Percentiles rank a stretch among this genome's conserved stretches.
Conservation (phyloP, 495 filamentous ascomycete genomes). For the Geopyxis carbonaria region DNA sequence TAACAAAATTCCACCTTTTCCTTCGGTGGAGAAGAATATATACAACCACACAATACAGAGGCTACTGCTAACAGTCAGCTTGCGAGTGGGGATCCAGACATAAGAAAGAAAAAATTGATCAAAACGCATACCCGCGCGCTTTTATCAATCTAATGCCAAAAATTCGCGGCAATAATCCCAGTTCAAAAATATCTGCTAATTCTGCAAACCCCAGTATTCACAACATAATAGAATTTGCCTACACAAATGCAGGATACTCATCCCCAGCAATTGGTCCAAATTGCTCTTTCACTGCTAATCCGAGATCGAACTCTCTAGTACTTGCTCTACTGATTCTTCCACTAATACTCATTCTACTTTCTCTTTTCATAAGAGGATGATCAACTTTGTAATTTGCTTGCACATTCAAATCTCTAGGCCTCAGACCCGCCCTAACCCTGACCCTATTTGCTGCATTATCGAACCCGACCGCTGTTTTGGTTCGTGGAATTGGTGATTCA, state of each 20-base stretch:
- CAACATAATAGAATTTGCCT: no score
- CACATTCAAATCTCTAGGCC: background rate
- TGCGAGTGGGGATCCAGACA: no score
- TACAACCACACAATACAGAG: no score
- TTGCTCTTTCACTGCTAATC: slow-evolving; percentile 2
- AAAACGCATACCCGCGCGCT: no score
- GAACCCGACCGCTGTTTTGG: background rate
- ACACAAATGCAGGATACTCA: background rate
- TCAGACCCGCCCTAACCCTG: background rate
- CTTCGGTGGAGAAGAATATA: no score
- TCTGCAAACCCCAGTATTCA: no score
- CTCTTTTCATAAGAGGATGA: background rate
- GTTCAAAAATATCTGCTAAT: no score
- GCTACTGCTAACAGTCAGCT: no score
- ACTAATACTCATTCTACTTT: slow-evolving; percentile 3
- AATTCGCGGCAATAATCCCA: no score
- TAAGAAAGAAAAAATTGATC: no score
- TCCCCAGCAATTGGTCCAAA: slow-evolving; percentile 5
- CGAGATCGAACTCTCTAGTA: slow-evolving; percentile 3
- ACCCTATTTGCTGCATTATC: background rate
- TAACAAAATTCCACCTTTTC: no score
- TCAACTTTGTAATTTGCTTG: background rate
- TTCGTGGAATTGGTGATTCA: background rate
- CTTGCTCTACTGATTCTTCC: slow-evolving; percentile 4
- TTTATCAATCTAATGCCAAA: no score